Evolutionary conservation across 768 basidiomycete species (phyloP).

Genomic region (Coprinellus micaceus): DNA sequence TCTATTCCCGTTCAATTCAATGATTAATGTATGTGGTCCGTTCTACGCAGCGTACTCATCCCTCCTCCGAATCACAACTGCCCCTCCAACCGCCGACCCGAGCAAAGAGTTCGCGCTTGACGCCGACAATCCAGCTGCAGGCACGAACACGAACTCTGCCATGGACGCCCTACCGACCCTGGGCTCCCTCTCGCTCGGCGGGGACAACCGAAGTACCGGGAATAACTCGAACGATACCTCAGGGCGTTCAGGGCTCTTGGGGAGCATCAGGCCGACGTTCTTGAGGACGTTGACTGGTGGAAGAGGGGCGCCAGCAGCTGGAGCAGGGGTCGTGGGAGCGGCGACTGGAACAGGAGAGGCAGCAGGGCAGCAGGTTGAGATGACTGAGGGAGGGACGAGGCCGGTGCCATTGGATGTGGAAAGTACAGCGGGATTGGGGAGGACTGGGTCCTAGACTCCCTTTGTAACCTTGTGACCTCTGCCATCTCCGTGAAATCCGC

Average conservation of each 20-base stretch:
- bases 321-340: neutral
- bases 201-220: neutral
- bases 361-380: slow-evolving; percentile 19
- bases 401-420: slow-evolving; percentile 26
- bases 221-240: slow-evolving; percentile 22
- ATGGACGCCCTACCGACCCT: neutral
- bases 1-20: neutral
- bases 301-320: neutral
- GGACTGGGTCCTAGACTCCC: slow-evolving; percentile 11
- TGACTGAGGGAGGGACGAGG: slow-evolving; percentile 14
- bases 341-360: slow-evolving; percentile 14
- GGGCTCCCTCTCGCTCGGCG: neutral
- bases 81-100: slow-evolving; percentile 41
- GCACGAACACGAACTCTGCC: neutral
- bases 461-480: neutral
- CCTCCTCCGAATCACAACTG: slow-evolving; percentile 75
- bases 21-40: neutral
- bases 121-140: too few relatives aligned
- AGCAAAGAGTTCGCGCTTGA: slow-evolving; percentile 9
- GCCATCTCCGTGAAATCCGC: too few relatives aligned
- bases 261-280: slow-evolving; percentile 2
- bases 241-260: slow-evolving; percentile 8
- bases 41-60: slow-evolving; percentile 74
- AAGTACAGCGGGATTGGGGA: slow-evolving; percentile 14
- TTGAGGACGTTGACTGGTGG: slow-evolving; percentile 7